A percentile compares a stretch with the other conserved stretches of the same genome.
These are phyloP conservation scores for Rhododendron simsii DNA, from an alignment of 148 eudicot genomes.

Conservation along the genomic window DNA sequence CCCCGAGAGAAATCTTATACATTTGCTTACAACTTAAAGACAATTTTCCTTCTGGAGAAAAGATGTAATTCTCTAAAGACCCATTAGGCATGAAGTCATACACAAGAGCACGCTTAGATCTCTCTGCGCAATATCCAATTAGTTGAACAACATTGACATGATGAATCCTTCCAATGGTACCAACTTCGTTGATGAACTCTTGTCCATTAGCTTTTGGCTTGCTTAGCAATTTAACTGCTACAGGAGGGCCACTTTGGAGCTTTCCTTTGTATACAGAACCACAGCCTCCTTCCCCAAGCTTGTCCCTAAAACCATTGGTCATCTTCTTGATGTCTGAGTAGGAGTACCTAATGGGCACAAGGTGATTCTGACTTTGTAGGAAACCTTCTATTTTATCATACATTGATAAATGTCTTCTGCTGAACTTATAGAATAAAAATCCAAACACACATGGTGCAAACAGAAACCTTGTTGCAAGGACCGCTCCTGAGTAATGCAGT, in stretches of 20 bases:
- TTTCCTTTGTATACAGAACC: slow-evolving; percentile 20
- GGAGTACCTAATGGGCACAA: slow-evolving; percentile 11
- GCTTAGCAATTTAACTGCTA: slow-evolving; percentile 12
- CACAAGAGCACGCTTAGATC: too few species aligned
- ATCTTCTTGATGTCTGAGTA: slow-evolving; percentile 11
- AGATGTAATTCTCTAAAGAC: slow-evolving; percentile 15
- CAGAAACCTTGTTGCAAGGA: not conserved
- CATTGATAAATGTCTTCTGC: slow-evolving; percentile 6
- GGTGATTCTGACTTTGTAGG: slow-evolving; percentile 1
- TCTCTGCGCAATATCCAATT: slow-evolving; percentile 12
- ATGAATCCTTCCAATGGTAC: slow-evolving; percentile 22
- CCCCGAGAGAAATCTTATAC: too few species aligned
- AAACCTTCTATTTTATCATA: slow-evolving; percentile 16
- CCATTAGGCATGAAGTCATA: too few species aligned
- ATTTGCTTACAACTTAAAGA: too few species aligned
- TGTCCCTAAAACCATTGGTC: slow-evolving; percentile 14
- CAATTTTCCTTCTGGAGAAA: too few species aligned
- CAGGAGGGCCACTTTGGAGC: slow-evolving; percentile 12
- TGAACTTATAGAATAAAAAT: not conserved
- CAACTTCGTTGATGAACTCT: slow-evolving; percentile 20
- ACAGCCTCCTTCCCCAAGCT: slow-evolving; percentile 22
- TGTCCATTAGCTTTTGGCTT: slow-evolving; percentile 8
- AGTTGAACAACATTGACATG: slow-evolving; percentile 19
- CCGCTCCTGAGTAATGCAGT: not conserved
- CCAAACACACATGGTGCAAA: not conserved